phyloP scores from a whole-genome alignment of 257 asterid species.

The Mitragyna speciosa region DNA sequence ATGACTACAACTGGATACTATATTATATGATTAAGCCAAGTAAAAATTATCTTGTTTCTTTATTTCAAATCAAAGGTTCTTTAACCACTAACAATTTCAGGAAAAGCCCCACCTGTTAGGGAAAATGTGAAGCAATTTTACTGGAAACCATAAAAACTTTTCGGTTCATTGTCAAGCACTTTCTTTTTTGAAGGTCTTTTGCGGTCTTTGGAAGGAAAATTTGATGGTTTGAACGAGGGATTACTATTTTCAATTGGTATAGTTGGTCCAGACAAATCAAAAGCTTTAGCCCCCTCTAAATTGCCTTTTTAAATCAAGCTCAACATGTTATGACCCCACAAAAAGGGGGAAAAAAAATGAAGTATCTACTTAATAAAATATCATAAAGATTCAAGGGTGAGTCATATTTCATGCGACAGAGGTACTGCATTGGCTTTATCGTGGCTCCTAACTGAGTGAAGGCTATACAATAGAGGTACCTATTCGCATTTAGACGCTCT shows the following conservation, averaged over 20 bases:
- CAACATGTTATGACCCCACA: background rate
- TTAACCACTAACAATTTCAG: slow-evolving; percentile 1
- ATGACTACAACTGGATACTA: background rate
- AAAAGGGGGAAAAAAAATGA: background rate
- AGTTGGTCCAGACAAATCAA: background rate
- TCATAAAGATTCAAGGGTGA: background rate
- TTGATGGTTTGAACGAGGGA: no score
- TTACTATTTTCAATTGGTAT: background rate
- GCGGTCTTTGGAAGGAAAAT: background rate
- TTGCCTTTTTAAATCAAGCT: background rate
- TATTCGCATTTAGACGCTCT: no score
- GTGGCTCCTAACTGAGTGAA: no score
- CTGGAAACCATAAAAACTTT: background rate
- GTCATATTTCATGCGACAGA: background rate
- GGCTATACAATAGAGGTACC: no score
- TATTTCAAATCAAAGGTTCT: background rate
- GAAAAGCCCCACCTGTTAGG: background rate
- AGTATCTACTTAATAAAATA: background rate
- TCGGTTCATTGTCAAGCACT: background rate
- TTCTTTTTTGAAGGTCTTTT: background rate
- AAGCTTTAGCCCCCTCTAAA: background rate
- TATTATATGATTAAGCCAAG: background rate
- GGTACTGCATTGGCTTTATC: no score
- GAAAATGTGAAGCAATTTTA: background rate
- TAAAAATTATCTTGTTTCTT: background rate